These are phyloP conservation scores for Apodospora peruviana DNA, from an alignment of 495 filamentous ascomycete genomes.

Conservation along the genomic window DNA sequence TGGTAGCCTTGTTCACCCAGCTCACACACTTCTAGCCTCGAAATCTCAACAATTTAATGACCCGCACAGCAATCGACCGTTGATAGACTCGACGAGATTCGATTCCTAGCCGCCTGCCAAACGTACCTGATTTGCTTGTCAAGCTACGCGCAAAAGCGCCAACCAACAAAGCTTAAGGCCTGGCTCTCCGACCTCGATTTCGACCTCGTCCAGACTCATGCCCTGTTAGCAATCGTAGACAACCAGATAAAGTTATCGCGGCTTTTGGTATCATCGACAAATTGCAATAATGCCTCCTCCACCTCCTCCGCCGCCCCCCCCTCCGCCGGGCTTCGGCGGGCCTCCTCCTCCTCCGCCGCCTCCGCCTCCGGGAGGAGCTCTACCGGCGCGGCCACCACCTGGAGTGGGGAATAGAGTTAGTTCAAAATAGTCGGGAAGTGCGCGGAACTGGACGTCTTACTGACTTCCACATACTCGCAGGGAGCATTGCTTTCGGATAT, in stretches of 20 bases:
- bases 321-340: constrained; percentile 19
- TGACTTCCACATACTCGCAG: constrained; percentile 41
- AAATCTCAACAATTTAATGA: background rate
- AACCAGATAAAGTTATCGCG: too few relatives aligned
- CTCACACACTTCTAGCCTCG: background rate
- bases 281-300: constrained; percentile 6
- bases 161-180: background rate
- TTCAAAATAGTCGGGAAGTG: background rate
- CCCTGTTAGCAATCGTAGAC: background rate
- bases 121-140: background rate
- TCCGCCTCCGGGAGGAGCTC: constrained; percentile 17
- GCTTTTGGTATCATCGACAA: background rate
- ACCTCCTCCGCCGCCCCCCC: constrained; percentile 24
- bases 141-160: background rate
- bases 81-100: background rate
- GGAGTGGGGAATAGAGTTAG: constrained; percentile 9
- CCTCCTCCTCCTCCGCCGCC: constrained; percentile 26
- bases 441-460: constrained; percentile 5
- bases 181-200: background rate
- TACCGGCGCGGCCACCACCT: constrained; percentile 15
- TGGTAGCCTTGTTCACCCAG: background rate
- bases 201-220: background rate
- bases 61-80: background rate
- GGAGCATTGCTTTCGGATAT: constrained; percentile 89
- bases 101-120: background rate